A percentile compares a stretch with the other conserved stretches of the same genome.
These are phyloP conservation scores for Colletotrichum chrysophilum DNA, from an alignment of 2,329 filamentous ascomycete species.

Conservation along the genomic window DNA sequence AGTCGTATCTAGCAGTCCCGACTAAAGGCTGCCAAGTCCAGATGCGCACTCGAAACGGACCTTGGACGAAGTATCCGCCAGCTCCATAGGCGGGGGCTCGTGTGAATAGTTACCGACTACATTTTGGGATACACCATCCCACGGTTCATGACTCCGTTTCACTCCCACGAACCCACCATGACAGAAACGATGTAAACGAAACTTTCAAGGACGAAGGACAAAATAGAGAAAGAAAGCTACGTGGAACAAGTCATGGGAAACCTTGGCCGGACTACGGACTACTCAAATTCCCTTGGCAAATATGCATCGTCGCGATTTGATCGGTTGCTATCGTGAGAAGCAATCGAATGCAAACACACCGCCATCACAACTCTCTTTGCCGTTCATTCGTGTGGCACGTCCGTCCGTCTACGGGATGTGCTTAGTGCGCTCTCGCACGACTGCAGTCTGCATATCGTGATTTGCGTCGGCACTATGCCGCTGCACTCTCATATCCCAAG, in stretches of 20 bases:
- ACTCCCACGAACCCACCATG: neutral
- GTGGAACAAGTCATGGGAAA: neutral
- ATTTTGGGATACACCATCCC: neutral
- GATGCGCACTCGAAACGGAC: neutral
- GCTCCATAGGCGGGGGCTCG: neutral
- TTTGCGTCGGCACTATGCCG: neutral
- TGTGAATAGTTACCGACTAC: neutral
- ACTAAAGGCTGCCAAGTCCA: neutral
- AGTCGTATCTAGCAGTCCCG: neutral
- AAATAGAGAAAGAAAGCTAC: neutral
- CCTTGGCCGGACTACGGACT: neutral
- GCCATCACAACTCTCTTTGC: neutral
- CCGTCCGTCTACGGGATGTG: neutral
- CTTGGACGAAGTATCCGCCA: neutral
- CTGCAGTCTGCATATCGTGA: neutral
- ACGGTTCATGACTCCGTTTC: constrained; percentile 11
- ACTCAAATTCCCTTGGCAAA: neutral
- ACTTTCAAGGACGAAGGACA: neutral
- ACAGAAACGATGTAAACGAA: neutral
- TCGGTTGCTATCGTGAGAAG: neutral
- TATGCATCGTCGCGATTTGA: neutral
- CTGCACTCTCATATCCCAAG: neutral
- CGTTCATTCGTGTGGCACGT: neutral
- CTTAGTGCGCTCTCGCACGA: neutral
- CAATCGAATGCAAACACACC: neutral